Percentiles rank a stretch among this genome's conserved stretches.
phyloP scores from a whole-genome alignment of 169 alveolate species.

The Cryptosporidium tyzzeri region DNA sequence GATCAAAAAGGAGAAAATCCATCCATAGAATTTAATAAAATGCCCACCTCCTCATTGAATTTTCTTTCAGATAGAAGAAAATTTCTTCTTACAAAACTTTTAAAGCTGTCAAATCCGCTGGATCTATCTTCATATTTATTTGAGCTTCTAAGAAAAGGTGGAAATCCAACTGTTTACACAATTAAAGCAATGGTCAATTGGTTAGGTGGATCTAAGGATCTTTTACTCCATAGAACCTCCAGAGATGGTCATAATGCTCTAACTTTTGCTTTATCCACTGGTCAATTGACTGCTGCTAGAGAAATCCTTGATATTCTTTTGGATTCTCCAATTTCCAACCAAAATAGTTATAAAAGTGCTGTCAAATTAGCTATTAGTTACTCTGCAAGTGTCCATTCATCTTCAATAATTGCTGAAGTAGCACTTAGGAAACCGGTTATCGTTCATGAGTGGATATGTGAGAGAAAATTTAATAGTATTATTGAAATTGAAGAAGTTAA shows the following conservation, averaged over 20 bases:
- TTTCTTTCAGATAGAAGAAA: constrained; percentile 45
- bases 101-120: constrained; percentile 52
- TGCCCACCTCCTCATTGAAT: background rate
- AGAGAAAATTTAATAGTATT: constrained; percentile 34
- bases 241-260: constrained; percentile 74
- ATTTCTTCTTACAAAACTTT: constrained; percentile 17
- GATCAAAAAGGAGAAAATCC: background rate
- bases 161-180: constrained; percentile 44
- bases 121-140: constrained; percentile 62
- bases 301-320: constrained; percentile 54
- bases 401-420: constrained; percentile 38
- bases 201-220: constrained; percentile 30
- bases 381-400: constrained; percentile 48
- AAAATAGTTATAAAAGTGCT: constrained; percentile 36
- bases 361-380: constrained; percentile 60
- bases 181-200: constrained; percentile 57
- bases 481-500: constrained; percentile 61
- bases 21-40: background rate
- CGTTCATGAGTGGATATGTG: constrained; percentile 72
- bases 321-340: constrained; percentile 26
- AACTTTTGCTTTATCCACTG: constrained; percentile 64
- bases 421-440: constrained; percentile 49
- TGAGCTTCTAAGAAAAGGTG: constrained; percentile 59
- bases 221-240: constrained; percentile 49
- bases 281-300: constrained; percentile 67